These are phyloP conservation scores for Xylaria sp. DNA, from an alignment of 2,329 filamentous ascomycete genomes.

Conservation along the genomic window DNA sequence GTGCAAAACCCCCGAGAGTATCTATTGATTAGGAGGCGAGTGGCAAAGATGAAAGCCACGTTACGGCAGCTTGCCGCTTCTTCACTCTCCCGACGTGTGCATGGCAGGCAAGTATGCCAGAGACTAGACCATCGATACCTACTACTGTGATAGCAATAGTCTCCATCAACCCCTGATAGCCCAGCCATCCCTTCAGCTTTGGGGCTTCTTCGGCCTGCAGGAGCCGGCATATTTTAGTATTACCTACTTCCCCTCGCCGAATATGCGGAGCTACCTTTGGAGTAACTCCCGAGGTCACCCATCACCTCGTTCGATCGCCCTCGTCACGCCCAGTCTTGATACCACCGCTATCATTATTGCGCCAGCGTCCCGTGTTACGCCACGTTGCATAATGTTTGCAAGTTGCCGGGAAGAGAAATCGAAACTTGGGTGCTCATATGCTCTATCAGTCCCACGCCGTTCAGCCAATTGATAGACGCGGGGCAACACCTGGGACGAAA, in stretches of 20 bases:
- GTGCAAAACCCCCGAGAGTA: background rate
- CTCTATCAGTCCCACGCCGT: slow-evolving; percentile 6
- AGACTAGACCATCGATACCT: slow-evolving; percentile 14
- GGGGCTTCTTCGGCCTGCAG: slow-evolving; percentile 24
- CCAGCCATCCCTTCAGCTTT: slow-evolving; percentile 14
- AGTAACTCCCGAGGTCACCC: slow-evolving; percentile 24
- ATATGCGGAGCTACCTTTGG: slow-evolving; percentile 19
- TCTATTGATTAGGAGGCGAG: slow-evolving; percentile 8
- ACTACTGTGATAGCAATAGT: slow-evolving; percentile 19
- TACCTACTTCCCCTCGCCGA: slow-evolving; percentile 15
- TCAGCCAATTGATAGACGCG: slow-evolving; percentile 11
- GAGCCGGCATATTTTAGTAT: slow-evolving; percentile 30
- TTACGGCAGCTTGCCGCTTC: slow-evolving; percentile 43
- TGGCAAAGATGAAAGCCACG: slow-evolving; percentile 39
- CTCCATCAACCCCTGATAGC: slow-evolving; percentile 23
- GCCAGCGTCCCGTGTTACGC: slow-evolving; percentile 13
- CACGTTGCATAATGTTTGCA: slow-evolving; percentile 34
- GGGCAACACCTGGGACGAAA: slow-evolving; percentile 24
- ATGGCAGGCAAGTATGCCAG: slow-evolving; percentile 21
- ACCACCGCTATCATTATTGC: slow-evolving; percentile 2
- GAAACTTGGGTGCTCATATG: slow-evolving; percentile 10
- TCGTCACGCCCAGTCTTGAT: slow-evolving; percentile 14
- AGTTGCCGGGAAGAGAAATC: slow-evolving; percentile 16
- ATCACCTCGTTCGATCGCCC: slow-evolving; percentile 4
- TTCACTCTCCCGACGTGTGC: slow-evolving; percentile 33